Percentiles rank a stretch among this genome's conserved stretches.
These are phyloP conservation scores for Russula vinacea DNA, from an alignment of 768 basidiomycete species.

Conservation along the genomic window DNA sequence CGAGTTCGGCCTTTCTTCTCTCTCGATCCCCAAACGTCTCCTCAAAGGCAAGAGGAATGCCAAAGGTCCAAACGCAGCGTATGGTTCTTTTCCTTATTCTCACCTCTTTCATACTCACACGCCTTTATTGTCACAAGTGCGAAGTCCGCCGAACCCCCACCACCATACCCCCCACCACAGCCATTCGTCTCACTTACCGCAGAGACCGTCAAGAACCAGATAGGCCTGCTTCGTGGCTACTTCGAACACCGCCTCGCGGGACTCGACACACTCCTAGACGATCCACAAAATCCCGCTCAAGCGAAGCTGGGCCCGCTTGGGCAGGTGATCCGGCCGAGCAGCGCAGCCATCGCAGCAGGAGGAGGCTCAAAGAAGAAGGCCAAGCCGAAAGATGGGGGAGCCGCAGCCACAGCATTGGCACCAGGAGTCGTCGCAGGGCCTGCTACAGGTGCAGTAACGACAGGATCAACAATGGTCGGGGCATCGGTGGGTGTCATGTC, in stretches of 20 bases:
- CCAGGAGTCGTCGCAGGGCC: not conserved
- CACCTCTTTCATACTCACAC: slow-evolving; percentile 4
- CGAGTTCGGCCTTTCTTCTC: slow-evolving; percentile 74
- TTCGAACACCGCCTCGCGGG: slow-evolving; percentile 56
- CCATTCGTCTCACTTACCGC: slow-evolving; percentile 71
- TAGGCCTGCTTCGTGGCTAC: slow-evolving; percentile 78
- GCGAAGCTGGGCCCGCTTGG: slow-evolving; percentile 78
- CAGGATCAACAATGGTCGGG: not conserved
- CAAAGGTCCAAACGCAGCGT: slow-evolving; percentile 46
- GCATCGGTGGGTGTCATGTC: not conserved
- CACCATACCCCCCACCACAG: slow-evolving; percentile 82
- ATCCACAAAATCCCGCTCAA: slow-evolving; percentile 54
- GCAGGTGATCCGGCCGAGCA: slow-evolving; percentile 58
- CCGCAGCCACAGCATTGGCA: not conserved
- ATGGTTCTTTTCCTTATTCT: slow-evolving; percentile 35
- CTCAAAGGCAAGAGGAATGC: slow-evolving; percentile 52
- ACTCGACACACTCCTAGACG: slow-evolving; percentile 56
- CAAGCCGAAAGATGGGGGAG: slow-evolving; percentile 35
- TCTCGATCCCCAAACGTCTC: slow-evolving; percentile 74
- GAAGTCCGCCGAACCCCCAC: slow-evolving; percentile 70
- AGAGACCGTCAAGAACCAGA: slow-evolving; percentile 67
- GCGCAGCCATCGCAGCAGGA: slow-evolving; percentile 40
- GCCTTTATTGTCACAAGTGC: slow-evolving; percentile 42
- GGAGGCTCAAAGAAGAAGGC: slow-evolving; percentile 62
- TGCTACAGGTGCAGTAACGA: not conserved